Evolutionary conservation across 2,329 filamentous ascomycete genomes (phyloP).

Genomic region (Corynespora cassiicola): DNA sequence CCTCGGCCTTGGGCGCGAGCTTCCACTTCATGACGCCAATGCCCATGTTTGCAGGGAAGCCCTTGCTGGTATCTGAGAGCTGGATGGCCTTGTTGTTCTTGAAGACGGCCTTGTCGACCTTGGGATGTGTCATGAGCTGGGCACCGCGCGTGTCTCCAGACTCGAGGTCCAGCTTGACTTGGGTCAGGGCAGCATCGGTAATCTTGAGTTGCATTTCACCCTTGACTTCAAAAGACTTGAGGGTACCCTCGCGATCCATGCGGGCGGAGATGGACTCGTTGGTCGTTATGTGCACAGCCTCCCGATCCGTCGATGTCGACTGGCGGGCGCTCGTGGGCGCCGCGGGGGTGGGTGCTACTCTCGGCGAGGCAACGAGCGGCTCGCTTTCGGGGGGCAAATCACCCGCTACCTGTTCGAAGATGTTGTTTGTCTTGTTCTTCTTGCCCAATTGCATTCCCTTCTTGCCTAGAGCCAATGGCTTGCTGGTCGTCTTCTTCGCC

Average conservation of each 20-base stretch:
- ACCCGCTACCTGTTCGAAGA: constrained; percentile 93
- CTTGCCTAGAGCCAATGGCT: constrained; percentile 81
- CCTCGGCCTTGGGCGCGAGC: constrained; percentile 80
- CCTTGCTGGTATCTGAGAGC: constrained; percentile 84
- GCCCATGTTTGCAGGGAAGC: constrained; percentile 92
- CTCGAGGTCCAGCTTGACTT: constrained; percentile 83
- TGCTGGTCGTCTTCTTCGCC: constrained; percentile 86
- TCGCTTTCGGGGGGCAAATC: constrained; percentile 89
- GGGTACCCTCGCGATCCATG: constrained; percentile 82
- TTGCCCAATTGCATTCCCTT: constrained; percentile 99
- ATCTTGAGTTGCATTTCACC: constrained; percentile 93
- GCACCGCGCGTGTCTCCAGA: constrained; percentile 81
- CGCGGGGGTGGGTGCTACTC: constrained; percentile 57
- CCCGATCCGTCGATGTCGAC: constrained; percentile 75
- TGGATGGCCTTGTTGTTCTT: constrained; percentile 84
- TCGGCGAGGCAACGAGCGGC: constrained; percentile 71
- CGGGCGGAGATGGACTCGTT: constrained; percentile 90
- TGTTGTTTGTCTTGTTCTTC: constrained; percentile 96
- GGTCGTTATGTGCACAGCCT: constrained; percentile 86
- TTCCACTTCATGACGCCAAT: constrained; percentile 95
- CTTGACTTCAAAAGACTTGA: constrained; percentile 87
- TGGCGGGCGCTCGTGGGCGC: constrained; percentile 63
- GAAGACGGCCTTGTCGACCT: constrained; percentile 90
- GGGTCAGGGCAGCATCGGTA: constrained; percentile 85
- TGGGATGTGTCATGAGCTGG: constrained; percentile 94